phyloP scores from a whole-genome alignment of 176 grass and related monocot genomes.

The Alloteropsis semialata region DNA sequence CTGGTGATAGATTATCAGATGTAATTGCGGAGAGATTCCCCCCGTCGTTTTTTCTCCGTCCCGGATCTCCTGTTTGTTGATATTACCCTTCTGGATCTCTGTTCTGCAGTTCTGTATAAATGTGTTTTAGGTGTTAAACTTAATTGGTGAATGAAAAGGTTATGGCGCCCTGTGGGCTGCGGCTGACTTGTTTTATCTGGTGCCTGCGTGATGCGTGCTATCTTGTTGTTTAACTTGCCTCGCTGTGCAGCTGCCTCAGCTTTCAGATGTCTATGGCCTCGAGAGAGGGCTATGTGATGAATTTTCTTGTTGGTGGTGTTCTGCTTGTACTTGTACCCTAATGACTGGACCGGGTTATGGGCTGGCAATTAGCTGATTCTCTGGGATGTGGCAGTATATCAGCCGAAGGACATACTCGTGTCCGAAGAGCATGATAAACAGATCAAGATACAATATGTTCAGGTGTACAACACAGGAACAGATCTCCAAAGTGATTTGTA shows the following conservation, averaged over 20 bases:
- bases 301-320: not conserved
- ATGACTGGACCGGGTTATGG: not conserved
- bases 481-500: not conserved
- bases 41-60: not conserved
- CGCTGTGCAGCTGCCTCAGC: not conserved
- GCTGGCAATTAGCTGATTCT: not conserved
- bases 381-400: not conserved
- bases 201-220: not conserved
- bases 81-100: not conserved
- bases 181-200: constrained; percentile 5
- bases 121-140: constrained; percentile 36
- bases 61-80: constrained; percentile 31
- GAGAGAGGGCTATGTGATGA: not conserved
- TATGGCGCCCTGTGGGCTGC: constrained; percentile 14
- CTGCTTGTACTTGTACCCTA: not conserved
- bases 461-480: not conserved
- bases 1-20: constrained; percentile 28
- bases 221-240: not conserved
- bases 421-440: too few relatives aligned
- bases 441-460: not conserved
- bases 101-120: constrained; percentile 46
- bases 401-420: too few relatives aligned
- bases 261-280: not conserved
- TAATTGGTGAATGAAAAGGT: constrained; percentile 33
- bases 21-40: constrained; percentile 21